Percentiles rank a stretch among this genome's conserved stretches.
Evolutionary conservation across 1,139 yeast genomes (phyloP).

Genomic region (Candida freyschussii): DNA sequence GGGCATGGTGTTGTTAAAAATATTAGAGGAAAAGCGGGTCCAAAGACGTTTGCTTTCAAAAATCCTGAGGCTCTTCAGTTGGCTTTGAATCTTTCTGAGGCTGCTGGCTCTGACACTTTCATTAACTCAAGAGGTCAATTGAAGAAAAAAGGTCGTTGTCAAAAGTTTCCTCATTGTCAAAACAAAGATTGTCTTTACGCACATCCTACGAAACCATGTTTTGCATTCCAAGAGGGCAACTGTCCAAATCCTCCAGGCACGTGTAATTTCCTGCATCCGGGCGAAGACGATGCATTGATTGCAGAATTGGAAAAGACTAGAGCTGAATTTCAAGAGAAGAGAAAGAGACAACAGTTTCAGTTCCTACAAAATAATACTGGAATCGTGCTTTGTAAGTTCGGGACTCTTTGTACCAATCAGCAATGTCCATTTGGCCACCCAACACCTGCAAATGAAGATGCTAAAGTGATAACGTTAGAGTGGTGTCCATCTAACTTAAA

Average conservation of each 20-base stretch:
- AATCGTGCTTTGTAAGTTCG: constrained; percentile 68
- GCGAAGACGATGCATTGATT: constrained; percentile 70
- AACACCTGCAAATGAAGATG: constrained; percentile 74
- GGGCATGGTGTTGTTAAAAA: constrained; percentile 11
- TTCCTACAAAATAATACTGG: constrained; percentile 35
- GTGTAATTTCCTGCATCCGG: constrained; percentile 78
- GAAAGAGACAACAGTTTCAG: constrained; percentile 19
- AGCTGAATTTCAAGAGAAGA: constrained; percentile 38
- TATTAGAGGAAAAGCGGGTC: constrained; percentile 11
- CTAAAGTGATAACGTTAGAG: constrained; percentile 59
- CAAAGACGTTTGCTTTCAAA: constrained; percentile 21
- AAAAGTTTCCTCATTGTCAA: constrained; percentile 72
- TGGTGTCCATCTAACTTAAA: constrained; percentile 74
- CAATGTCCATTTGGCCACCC: constrained; percentile 89
- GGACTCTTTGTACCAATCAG: constrained; percentile 67
- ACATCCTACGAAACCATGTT: constrained; percentile 77
- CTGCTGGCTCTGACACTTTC: constrained; percentile 22
- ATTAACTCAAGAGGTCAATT: constrained; percentile 23
- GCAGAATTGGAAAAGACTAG: constrained; percentile 58
- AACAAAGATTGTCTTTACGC: constrained; percentile 62
- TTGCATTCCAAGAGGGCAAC: constrained; percentile 55
- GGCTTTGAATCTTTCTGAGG: constrained; percentile 21
- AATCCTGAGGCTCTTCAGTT: constrained; percentile 23
- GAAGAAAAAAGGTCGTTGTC: constrained; percentile 63
- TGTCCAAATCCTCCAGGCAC: constrained; percentile 81